phyloP scores from a whole-genome alignment of 768 basidiomycete species.

The Pleurotus cornucopiae region DNA sequence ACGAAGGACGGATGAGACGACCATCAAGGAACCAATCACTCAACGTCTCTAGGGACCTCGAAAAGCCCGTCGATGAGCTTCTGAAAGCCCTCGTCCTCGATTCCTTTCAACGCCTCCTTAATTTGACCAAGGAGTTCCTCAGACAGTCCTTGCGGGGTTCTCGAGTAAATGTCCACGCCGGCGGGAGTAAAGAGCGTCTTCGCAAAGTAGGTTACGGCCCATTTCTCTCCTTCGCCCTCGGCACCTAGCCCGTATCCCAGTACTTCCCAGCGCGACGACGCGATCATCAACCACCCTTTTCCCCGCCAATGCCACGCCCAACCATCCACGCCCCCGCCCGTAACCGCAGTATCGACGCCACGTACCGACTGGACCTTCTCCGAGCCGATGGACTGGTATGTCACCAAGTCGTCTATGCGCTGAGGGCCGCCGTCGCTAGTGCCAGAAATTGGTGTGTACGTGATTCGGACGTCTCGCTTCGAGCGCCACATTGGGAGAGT shows the following conservation, averaged over 20 bases:
- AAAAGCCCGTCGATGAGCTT: constrained; percentile 2
- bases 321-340: background rate
- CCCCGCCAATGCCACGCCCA: constrained; percentile 12
- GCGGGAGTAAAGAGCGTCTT: constrained; percentile 13
- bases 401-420: constrained; percentile 5
- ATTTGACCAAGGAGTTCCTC: constrained; percentile 8
- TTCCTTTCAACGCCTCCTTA: constrained; percentile 3
- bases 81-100: constrained; percentile 6
- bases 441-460: constrained; percentile 1
- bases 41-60: background rate
- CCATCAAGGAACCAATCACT: background rate
- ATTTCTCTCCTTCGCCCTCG: constrained; percentile 7
- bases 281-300: constrained; percentile 14
- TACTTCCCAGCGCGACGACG: constrained; percentile 12
- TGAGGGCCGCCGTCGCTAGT: background rate
- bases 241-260: constrained; percentile 10
- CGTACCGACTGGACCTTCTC: constrained; percentile 2
- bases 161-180: constrained; percentile 13
- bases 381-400: background rate
- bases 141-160: constrained; percentile 6
- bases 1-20: too few species aligned
- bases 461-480: constrained; percentile 7
- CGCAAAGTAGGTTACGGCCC: constrained; percentile 14
- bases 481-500: constrained; percentile 9
- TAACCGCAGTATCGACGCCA: constrained; percentile 6